Base-by-base conservation (phyloP, 208 protist genomes). In the Vickermania spadyakhi region DNA sequence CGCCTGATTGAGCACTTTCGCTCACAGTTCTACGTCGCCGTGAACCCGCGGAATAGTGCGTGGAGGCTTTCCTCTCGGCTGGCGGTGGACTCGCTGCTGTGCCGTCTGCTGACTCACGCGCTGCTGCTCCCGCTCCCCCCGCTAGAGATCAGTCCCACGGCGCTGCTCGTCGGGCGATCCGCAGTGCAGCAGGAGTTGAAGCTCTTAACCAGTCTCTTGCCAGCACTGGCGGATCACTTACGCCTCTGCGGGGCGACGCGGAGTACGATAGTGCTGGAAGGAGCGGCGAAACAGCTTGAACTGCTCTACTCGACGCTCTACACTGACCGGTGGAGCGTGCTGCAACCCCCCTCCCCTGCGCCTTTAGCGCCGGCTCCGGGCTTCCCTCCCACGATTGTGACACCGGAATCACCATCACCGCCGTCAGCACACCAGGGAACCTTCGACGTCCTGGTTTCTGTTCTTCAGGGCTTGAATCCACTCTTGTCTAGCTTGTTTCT, bases 181-280 rank as follows among this genome's bases (percentile, higher is more conserved):
- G 36, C 36, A 7, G 7, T 45, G 36, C 36, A 45, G 18, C 36
- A 45, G 11, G 7, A 45, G 11, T 7, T 45, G 11, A 45, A 45
- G 36, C 11, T 7, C 7, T n/a, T 45, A 18, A 18, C 36, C 7
- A 18, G 11, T 18, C 11, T 45, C 11, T 45, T 45, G 36, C 36
- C 36, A 7, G 18, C 36, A 45, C 36, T 45, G 11, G 36, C 18
- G 36, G 36, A 45, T 18, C 36, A 45, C 36, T 18, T 45, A 18
- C 58, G 36, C 41, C 52, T 64, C 57, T 60, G 62, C 23, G 42
- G 51, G 23, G 52, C 69, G 14, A 62, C 56, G 3, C 59, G 72
- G 13, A 73, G 66, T 52, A 77, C 72, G 21, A 55, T 77, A 52
- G 26, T 55, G 0, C 66, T 80, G 1, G 75, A 75, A 57, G 69